A percentile compares a stretch with the other conserved stretches of the same genome.
Evolutionary conservation across 257 asterid species (phyloP).

Genomic region (Rubia yunnanensis): DNA sequence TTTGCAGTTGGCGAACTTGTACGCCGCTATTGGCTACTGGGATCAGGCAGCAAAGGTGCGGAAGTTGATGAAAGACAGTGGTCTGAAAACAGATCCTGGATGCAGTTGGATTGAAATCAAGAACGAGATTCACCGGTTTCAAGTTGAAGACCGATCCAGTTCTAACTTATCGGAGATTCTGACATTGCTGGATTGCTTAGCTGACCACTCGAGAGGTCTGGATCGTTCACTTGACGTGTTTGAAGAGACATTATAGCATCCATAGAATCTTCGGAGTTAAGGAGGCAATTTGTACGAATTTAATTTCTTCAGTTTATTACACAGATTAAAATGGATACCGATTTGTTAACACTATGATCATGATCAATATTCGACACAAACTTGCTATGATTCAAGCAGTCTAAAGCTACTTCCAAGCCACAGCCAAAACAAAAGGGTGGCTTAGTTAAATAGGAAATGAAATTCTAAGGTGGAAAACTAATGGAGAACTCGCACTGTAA

Average conservation of each 20-base stretch:
- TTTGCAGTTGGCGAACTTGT: constrained; percentile 41
- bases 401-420: not conserved
- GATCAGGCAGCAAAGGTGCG: constrained; percentile 52
- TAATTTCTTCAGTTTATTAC: too few relatives aligned
- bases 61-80: constrained; percentile 47
- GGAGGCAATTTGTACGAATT: not conserved
- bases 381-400: not conserved
- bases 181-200: not conserved
- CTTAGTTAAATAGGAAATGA: not conserved
- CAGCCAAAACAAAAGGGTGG: not conserved
- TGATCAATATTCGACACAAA: not conserved
- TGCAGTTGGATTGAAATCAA: constrained; percentile 9
- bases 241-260: too few relatives aligned
- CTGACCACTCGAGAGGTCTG: not conserved
- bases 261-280: too few relatives aligned
- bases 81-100: constrained; percentile 3
- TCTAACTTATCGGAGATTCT: constrained; percentile 6
- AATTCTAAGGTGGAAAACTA: constrained; percentile 16
- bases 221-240: not conserved
- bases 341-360: not conserved
- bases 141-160: constrained; percentile 61
- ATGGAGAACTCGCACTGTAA: constrained; percentile 53
- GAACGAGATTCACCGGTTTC: constrained; percentile 14
- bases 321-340: too few relatives aligned
- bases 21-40: constrained; percentile 26